These are phyloP conservation scores for Periglandula ipomoeae DNA, from an alignment of 2,329 filamentous ascomycete species.

Conservation along the genomic window DNA sequence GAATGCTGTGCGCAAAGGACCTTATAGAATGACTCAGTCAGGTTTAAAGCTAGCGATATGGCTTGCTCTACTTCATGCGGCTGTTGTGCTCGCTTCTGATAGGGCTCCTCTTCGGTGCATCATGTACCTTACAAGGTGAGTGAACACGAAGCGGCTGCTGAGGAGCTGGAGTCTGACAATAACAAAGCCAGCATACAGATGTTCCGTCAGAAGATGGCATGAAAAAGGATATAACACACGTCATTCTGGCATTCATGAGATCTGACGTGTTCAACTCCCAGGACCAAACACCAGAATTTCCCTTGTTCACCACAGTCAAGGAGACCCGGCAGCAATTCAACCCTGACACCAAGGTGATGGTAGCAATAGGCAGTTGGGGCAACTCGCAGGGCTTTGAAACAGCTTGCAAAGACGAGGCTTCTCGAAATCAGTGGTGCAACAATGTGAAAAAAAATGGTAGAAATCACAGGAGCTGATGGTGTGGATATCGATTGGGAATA, in stretches of 20 bases:
- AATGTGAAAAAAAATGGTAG: constrained; percentile 57
- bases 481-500: constrained; percentile 59
- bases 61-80: constrained; percentile 4
- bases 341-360: constrained; percentile 49
- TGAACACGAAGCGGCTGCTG: neutral
- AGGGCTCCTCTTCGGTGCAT: constrained; percentile 23
- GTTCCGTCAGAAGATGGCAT: constrained; percentile 27
- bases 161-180: neutral
- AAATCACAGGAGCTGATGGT: constrained; percentile 55
- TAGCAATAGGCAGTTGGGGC: constrained; percentile 70
- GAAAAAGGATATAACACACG: constrained; percentile 41
- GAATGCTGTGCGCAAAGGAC: neutral
- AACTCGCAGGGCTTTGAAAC: constrained; percentile 54
- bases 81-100: constrained; percentile 3
- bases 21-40: neutral
- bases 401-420: constrained; percentile 41
- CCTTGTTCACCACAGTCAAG: constrained; percentile 43
- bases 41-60: neutral
- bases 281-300: constrained; percentile 28
- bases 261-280: constrained; percentile 42
- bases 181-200: constrained; percentile 36
- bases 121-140: constrained; percentile 43
- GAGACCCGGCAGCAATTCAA: constrained; percentile 39
- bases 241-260: constrained; percentile 49
- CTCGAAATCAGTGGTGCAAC: constrained; percentile 49